Percentiles rank a stretch among this genome's conserved stretches.
Evolutionary conservation across 192 early-diverging fungal species (phyloP).

Genomic region (Diversispora epigaea): DNA sequence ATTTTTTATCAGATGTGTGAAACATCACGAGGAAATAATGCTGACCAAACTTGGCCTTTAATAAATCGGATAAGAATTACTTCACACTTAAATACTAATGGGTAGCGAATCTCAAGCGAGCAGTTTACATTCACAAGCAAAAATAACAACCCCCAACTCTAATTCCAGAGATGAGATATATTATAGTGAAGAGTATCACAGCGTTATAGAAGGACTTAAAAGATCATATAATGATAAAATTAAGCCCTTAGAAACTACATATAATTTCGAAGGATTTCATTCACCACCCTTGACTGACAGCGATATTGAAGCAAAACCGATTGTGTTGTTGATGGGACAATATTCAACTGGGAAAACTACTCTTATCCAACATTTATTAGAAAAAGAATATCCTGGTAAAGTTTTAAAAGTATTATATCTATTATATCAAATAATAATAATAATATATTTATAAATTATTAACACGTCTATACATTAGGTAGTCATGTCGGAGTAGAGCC

Average conservation of each 20-base stretch:
- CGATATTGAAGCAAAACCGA: slow-evolving; percentile 85
- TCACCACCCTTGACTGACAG: slow-evolving; percentile 75
- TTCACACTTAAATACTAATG: no score
- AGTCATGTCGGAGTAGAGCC: slow-evolving; percentile 86
- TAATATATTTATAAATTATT: not conserved
- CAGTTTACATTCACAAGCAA: no score
- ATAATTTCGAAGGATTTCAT: slow-evolving; percentile 80
- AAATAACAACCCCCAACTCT: no score
- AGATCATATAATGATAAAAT: slow-evolving; percentile 71
- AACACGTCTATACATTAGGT: slow-evolving; percentile 42
- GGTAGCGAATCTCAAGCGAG: no score
- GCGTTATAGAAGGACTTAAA: slow-evolving; percentile 65
- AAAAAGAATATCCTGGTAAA: slow-evolving; percentile 69
- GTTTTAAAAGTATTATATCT: not conserved
- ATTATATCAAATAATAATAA: not conserved
- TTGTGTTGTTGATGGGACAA: slow-evolving; percentile 83
- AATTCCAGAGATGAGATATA: no score
- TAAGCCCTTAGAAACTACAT: slow-evolving; percentile 67
- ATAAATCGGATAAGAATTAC: no score
- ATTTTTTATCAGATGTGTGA: no score
- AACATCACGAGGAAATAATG: no score
- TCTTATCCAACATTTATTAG: slow-evolving; percentile 75
- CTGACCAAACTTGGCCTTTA: no score
- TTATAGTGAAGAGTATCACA: slow-evolving; percentile 53
- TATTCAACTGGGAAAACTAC: slow-evolving; percentile 88